These are phyloP conservation scores for Pulveroboletus sp. DNA, from an alignment of 768 basidiomycete genomes.

Conservation along the genomic window DNA sequence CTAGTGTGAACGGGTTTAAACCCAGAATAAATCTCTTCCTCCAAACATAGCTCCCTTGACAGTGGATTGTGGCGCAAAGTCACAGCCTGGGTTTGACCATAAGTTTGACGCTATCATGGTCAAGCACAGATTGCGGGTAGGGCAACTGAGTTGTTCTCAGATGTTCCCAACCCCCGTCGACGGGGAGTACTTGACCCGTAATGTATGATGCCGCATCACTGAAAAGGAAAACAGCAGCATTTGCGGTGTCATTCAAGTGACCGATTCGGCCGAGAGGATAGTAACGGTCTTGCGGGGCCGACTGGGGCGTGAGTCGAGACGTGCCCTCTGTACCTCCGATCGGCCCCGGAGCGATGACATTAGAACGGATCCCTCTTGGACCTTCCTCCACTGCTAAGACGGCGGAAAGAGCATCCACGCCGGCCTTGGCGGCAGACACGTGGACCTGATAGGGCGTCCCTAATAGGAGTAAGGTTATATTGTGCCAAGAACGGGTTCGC, in stretches of 20 bases:
- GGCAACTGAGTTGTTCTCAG: slow-evolving; percentile 47
- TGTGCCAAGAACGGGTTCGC: background rate
- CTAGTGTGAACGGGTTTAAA: too few species aligned
- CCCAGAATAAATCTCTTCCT: too few species aligned
- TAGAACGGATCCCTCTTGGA: slow-evolving; percentile 89
- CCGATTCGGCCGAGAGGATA: slow-evolving; percentile 52
- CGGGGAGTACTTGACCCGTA: slow-evolving; percentile 69
- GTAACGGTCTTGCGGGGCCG: background rate
- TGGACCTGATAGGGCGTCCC: slow-evolving; percentile 86
- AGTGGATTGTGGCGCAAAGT: too few species aligned
- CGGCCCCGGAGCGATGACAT: slow-evolving; percentile 80
- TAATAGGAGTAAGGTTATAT: slow-evolving; percentile 27
- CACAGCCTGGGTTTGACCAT: slow-evolving; percentile 48
- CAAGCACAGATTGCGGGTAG: slow-evolving; percentile 61
- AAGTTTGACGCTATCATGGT: slow-evolving; percentile 48
- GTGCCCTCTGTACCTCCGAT: slow-evolving; percentile 77
- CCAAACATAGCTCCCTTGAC: too few species aligned
- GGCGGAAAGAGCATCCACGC: slow-evolving; percentile 80
- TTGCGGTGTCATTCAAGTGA: slow-evolving; percentile 59
- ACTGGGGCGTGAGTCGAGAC: slow-evolving; percentile 45
- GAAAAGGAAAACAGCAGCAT: slow-evolving; percentile 75
- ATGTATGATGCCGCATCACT: slow-evolving; percentile 75
- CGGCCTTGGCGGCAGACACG: slow-evolving; percentile 93
- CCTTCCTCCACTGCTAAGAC: slow-evolving; percentile 94
- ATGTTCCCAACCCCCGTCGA: slow-evolving; percentile 65